Percentiles rank a stretch among this genome's conserved stretches.
phyloP scores from a whole-genome alignment of 108 stramenopile genomes.

The Skeletonema potamos region DNA sequence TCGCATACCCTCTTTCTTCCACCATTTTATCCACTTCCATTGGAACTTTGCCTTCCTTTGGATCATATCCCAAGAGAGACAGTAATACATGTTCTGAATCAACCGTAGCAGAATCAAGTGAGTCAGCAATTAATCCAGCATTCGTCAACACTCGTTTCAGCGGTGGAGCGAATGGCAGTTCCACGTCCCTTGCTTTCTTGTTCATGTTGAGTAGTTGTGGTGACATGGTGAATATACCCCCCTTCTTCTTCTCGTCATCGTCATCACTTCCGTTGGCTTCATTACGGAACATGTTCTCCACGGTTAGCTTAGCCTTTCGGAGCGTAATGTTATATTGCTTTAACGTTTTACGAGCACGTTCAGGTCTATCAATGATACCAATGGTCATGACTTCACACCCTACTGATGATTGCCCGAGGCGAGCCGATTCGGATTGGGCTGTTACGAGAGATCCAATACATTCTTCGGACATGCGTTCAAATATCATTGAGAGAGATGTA shows the following conservation, averaged over 20 bases:
- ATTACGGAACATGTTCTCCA: slow-evolving; percentile 39
- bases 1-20: slow-evolving; percentile 39
- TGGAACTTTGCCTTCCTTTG: slow-evolving; percentile 24
- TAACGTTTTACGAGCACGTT: slow-evolving; percentile 57
- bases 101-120: slow-evolving; percentile 46
- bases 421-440: slow-evolving; percentile 60
- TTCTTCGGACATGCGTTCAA: slow-evolving; percentile 74
- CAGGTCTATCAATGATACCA: slow-evolving; percentile 63
- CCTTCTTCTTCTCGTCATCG: slow-evolving; percentile 20
- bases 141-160: slow-evolving; percentile 48
- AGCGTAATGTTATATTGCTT: slow-evolving; percentile 49
- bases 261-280: slow-evolving; percentile 37
- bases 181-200: slow-evolving; percentile 50
- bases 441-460: slow-evolving; percentile 65
- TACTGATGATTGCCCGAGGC: slow-evolving; percentile 39
- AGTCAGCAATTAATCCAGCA: slow-evolving; percentile 63
- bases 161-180: slow-evolving; percentile 66
- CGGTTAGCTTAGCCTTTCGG: slow-evolving; percentile 34
- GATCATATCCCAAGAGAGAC: slow-evolving; percentile 65
- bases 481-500: slow-evolving; percentile 51
- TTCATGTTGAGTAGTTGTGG: slow-evolving; percentile 44
- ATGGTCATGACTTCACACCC: slow-evolving; percentile 61
- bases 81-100: slow-evolving; percentile 71
- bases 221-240: slow-evolving; percentile 27
- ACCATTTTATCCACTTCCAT: slow-evolving; percentile 30